These are phyloP conservation scores for Phytopythium boreale DNA, from an alignment of 352 stramenopile genomes.

Conservation along the genomic window DNA sequence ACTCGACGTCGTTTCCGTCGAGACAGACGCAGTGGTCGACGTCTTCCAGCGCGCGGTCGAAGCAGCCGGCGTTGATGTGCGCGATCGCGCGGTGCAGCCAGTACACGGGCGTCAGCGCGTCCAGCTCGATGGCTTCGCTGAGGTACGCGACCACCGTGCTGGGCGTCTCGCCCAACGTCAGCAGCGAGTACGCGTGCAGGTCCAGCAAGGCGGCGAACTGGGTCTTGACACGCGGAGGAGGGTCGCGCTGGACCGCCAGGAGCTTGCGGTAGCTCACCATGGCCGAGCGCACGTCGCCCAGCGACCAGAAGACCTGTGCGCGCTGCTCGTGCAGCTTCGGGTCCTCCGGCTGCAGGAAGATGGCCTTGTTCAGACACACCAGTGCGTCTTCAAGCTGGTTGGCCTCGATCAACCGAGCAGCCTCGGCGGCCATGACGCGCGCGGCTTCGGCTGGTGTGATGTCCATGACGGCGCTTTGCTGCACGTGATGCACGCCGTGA, in stretches of 20 bases:
- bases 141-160: conserved; percentile 62
- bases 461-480: conserved; percentile 14
- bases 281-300: conserved; percentile 77
- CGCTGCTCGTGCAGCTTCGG: conserved; percentile 56
- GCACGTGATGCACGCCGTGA: background rate
- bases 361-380: conserved; percentile 65
- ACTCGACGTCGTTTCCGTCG: conserved; percentile 73
- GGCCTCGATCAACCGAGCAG: conserved; percentile 25
- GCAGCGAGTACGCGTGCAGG: conserved; percentile 63
- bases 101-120: conserved; percentile 65
- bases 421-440: conserved; percentile 43
- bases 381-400: conserved; percentile 47
- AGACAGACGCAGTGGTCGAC: conserved; percentile 81
- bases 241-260: conserved; percentile 50
- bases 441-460: conserved; percentile 51
- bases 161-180: conserved; percentile 53
- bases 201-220: conserved; percentile 74
- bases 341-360: conserved; percentile 63
- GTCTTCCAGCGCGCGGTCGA: conserved; percentile 77
- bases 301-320: conserved; percentile 64
- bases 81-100: conserved; percentile 76
- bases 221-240: conserved; percentile 67
- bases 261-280: conserved; percentile 81
- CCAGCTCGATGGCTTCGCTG: conserved; percentile 72
- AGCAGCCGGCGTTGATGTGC: conserved; percentile 49